Conservation (phyloP, 331 rosid genomes). For the Rhamnella rubrinervis region DNA sequence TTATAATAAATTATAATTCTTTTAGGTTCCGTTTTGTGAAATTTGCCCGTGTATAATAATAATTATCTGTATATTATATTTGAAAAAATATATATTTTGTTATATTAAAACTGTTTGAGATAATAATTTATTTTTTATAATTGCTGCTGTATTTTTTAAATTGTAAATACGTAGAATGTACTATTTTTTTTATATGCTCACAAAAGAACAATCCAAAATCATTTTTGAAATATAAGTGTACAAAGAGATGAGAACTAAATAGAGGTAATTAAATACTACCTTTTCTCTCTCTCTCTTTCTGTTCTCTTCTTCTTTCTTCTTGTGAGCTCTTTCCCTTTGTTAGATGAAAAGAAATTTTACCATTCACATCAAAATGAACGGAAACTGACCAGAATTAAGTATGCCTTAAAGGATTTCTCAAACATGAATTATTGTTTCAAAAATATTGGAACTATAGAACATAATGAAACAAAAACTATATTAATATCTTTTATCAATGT, state of each 20-base stretch:
- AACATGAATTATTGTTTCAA: slow-evolving; percentile 12
- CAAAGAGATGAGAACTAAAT: neutral
- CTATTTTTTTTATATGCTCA: no score
- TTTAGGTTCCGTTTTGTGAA: no score
- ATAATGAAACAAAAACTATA: slow-evolving; percentile 1
- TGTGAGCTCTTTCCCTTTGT: slow-evolving; percentile 90
- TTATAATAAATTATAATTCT: no score
- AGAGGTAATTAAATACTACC: slow-evolving; percentile 37
- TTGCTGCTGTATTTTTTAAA: no score
- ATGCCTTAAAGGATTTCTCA: slow-evolving; percentile 4
- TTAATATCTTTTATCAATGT: no score
- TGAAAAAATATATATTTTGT: no score
- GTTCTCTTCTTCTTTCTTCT: slow-evolving; percentile 93
- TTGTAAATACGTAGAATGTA: no score
- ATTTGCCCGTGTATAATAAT: no score
- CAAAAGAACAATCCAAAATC: neutral
- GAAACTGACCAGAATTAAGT: neutral
- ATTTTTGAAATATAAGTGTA: no score
- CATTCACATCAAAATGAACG: slow-evolving; percentile 8
- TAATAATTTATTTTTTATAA: no score
- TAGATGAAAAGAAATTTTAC: slow-evolving; percentile 2
- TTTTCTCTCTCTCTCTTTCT: slow-evolving; percentile 91
- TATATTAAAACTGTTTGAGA: no score
- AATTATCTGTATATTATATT: no score
- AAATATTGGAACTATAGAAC: slow-evolving; percentile 10